Percentiles rank a stretch among this genome's conserved stretches.
These are phyloP conservation scores for Ambrosiella xylebori DNA, from an alignment of 2,329 filamentous ascomycete genomes.

Conservation along the genomic window DNA sequence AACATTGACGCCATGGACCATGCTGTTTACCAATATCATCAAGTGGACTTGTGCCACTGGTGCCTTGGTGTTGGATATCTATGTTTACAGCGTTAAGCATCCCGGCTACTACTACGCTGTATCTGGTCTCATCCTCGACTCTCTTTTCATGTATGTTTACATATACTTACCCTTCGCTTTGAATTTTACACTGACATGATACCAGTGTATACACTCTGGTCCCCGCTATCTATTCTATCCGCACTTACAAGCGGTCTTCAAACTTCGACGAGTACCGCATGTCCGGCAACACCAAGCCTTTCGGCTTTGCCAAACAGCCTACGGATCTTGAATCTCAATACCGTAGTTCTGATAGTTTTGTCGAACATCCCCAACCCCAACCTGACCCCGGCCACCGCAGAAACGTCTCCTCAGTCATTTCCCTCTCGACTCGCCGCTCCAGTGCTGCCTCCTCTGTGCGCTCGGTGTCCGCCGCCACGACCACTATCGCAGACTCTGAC, in stretches of 20 bases:
- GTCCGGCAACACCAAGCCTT: constrained; percentile 31
- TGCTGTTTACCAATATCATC: constrained; percentile 34
- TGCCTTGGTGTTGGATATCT: constrained; percentile 33
- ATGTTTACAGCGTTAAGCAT: constrained; percentile 29
- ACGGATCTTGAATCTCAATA: constrained; percentile 12
- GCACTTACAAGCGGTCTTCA: constrained; percentile 30
- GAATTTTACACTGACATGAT: not conserved
- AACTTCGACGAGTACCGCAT: constrained; percentile 34
- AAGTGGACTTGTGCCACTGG: constrained; percentile 30
- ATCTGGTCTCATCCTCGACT: constrained; percentile 32
- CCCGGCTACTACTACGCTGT: constrained; percentile 30
- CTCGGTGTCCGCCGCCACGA: not conserved
- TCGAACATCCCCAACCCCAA: not conserved
- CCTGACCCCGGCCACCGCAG: not conserved
- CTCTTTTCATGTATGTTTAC: constrained; percentile 28
- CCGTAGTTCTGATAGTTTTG: not conserved
- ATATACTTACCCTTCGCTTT: not conserved
- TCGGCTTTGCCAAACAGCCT: constrained; percentile 22
- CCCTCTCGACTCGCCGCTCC: not conserved
- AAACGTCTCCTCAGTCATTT: constrained; percentile 2
- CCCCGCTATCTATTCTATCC: constrained; percentile 29
- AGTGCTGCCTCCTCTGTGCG: not conserved
- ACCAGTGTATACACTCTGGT: constrained; percentile 26
- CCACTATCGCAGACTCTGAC: not conserved
- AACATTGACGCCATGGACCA: constrained; percentile 35